These are phyloP conservation scores for Chenopodium album DNA, from an alignment of 148 eudicot genomes.

Conservation along the genomic window DNA sequence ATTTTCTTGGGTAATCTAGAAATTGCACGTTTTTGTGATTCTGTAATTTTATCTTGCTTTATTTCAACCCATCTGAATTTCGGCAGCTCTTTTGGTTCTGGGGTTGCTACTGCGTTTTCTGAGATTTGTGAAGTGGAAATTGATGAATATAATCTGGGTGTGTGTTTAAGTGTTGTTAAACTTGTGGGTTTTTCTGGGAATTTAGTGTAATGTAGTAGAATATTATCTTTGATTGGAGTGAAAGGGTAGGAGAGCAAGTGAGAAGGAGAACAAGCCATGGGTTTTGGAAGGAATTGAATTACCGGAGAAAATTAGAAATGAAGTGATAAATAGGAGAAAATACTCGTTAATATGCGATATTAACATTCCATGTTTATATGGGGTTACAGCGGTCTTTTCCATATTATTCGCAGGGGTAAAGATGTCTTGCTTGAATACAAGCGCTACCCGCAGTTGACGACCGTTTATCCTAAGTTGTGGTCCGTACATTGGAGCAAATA, in stretches of 20 bases:
- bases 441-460: no score
- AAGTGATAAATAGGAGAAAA: no score
- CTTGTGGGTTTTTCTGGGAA: conserved; percentile 22
- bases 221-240: conserved; percentile 17
- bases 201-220: neutral
- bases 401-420: no score
- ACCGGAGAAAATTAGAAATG: no score
- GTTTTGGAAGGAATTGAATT: neutral
- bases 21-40: conserved; percentile 53
- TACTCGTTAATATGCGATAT: no score
- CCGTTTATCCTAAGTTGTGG: no score
- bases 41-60: conserved; percentile 37
- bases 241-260: conserved; percentile 23
- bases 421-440: no score
- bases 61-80: conserved; percentile 57
- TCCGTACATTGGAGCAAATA: no score
- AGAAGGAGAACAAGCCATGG: conserved; percentile 32
- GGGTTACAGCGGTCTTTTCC: no score
- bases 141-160: conserved; percentile 12
- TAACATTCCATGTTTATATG: no score
- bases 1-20: conserved; percentile 57
- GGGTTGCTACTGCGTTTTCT: conserved; percentile 14
- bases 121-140: conserved; percentile 19
- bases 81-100: conserved; percentile 26
- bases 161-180: neutral